Evolutionary conservation across 2,329 filamentous ascomycete species (phyloP).

Genomic region (Celoporthe dispersa): DNA sequence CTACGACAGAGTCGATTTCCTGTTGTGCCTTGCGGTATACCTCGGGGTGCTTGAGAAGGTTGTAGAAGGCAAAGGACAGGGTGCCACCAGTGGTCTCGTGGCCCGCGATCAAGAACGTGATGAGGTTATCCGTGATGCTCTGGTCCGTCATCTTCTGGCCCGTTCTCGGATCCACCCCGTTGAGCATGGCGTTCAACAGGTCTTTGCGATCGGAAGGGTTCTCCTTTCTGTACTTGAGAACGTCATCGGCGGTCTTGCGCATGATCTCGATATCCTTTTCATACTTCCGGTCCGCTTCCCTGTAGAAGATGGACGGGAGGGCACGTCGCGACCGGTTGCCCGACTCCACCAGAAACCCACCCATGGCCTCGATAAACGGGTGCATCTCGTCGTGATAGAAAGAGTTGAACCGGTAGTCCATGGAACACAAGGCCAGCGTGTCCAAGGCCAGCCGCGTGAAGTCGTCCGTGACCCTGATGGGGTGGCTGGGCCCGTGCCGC

Average conservation of each 20-base stretch:
- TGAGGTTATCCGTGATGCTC: conserved; percentile 70
- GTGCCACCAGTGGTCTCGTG: conserved; percentile 74
- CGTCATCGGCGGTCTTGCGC: conserved; percentile 59
- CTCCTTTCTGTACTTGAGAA: conserved; percentile 62
- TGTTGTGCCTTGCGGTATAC: conserved; percentile 64
- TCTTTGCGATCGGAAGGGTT: conserved; percentile 65
- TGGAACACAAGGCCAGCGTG: conserved; percentile 72
- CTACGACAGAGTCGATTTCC: conserved; percentile 70
- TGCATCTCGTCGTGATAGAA: conserved; percentile 73
- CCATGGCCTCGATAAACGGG: conserved; percentile 72
- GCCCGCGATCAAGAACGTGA: conserved; percentile 72
- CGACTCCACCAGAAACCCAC: conserved; percentile 62
- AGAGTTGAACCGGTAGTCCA: conserved; percentile 75
- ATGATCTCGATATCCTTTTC: conserved; percentile 58
- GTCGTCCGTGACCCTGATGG: conserved; percentile 67
- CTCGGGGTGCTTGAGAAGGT: conserved; percentile 66
- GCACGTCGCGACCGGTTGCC: conserved; percentile 55
- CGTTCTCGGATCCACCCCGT: conserved; percentile 69
- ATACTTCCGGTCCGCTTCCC: conserved; percentile 54
- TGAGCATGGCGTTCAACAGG: conserved; percentile 71
- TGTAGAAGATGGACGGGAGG: conserved; percentile 54
- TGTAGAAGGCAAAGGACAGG: conserved; percentile 67
- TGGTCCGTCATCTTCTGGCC: conserved; percentile 66
- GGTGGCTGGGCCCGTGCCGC: conserved; percentile 59
- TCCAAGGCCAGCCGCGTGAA: conserved; percentile 76